Percentiles rank a stretch among this genome's conserved stretches.
Evolutionary conservation across 2,329 filamentous ascomycete genomes (phyloP).

Genomic region (Aspergillus flavus): DNA sequence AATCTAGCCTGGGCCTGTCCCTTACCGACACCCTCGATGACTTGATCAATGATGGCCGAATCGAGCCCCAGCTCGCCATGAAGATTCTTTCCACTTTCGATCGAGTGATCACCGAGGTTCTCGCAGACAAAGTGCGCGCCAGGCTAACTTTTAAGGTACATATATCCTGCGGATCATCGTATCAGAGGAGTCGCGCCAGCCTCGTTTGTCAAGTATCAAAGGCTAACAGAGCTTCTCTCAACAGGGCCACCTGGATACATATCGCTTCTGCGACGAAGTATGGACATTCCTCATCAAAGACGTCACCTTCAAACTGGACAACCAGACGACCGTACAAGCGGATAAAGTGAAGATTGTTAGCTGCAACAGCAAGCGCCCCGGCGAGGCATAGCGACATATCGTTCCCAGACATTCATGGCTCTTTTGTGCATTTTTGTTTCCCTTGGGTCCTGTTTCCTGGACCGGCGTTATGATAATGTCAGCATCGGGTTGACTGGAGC

Average conservation of each 20-base stretch:
- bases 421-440: neutral
- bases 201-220: neutral
- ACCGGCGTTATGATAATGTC: conserved; percentile 1
- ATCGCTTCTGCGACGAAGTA: conserved; percentile 98
- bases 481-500: neutral
- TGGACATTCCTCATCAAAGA: conserved; percentile 99
- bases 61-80: conserved; percentile 98
- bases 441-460: neutral
- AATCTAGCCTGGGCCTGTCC: conserved; percentile 79
- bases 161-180: neutral
- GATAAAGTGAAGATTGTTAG: conserved; percentile 99
- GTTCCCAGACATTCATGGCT: neutral
- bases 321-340: conserved; percentile 71
- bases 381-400: conserved; percentile 46
- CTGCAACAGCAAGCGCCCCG: conserved; percentile 85
- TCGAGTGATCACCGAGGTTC: conserved; percentile 84
- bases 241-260: conserved; percentile 94
- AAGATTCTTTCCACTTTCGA: conserved; percentile 97
- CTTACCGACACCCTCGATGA: conserved; percentile 97
- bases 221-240: conserved; percentile 19
- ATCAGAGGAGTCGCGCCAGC: neutral
- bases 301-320: conserved; percentile 97
- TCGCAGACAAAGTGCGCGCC: conserved; percentile 90
- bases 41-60: conserved; percentile 88
- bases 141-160: conserved; percentile 90